These are phyloP conservation scores for Nitzschia putrida DNA, from an alignment of 108 stramenopile species.

Conservation along the genomic window DNA sequence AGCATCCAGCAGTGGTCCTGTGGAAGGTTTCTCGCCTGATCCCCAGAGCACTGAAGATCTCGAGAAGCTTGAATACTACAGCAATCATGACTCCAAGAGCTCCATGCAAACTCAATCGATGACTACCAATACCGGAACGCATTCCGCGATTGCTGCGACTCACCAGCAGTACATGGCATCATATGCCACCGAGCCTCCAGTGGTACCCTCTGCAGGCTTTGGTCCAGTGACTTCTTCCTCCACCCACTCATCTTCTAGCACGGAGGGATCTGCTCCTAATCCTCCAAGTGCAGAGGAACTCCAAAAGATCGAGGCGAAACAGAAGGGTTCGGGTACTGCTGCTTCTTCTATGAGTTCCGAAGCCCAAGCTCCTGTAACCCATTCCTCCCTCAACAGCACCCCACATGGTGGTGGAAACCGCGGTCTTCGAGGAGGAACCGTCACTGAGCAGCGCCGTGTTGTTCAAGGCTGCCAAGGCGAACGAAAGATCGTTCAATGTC, in stretches of 20 bases:
- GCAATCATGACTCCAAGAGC: background rate
- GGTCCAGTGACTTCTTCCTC: too few species aligned
- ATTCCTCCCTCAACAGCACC: background rate
- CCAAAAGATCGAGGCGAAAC: background rate
- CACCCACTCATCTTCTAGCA: too few species aligned
- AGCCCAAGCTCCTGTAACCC: background rate
- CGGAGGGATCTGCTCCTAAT: background rate
- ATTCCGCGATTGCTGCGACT: too few species aligned
- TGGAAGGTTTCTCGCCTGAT: too few species aligned
- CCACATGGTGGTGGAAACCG: background rate
- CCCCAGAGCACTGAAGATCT: too few species aligned
- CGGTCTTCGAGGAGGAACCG: background rate
- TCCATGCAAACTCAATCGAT: too few species aligned
- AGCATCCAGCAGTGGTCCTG: too few species aligned
- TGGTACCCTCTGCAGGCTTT: too few species aligned
- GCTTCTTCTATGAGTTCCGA: background rate
- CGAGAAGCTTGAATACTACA: too few species aligned
- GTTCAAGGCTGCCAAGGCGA: constrained; percentile 1
- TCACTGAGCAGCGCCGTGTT: background rate
- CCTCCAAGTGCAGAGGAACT: background rate
- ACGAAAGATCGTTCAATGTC: constrained; percentile 9
- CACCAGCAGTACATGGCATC: too few species aligned
- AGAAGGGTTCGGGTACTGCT: background rate
- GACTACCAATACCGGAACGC: too few species aligned
- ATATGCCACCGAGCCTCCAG: too few species aligned